Base-by-base conservation (phyloP, 148 eudicot genomes). In the Euryodendron excelsum region DNA sequence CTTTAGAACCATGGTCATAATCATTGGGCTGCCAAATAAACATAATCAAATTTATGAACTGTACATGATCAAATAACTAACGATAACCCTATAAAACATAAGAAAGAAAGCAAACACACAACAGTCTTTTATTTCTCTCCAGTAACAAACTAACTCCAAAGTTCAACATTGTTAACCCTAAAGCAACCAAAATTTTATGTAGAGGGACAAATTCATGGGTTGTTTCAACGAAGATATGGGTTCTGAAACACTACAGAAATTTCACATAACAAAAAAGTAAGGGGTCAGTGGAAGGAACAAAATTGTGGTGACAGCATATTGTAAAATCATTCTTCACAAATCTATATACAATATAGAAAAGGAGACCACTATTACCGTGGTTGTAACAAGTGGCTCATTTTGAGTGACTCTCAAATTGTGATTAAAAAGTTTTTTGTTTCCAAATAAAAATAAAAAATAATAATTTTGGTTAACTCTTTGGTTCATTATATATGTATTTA, bases 1-100 rank as follows among this genome's bases (percentile, higher is more conserved):
- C 88, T 85, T 89, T 52, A 66, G 85, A 80, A 67, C 98, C 96
- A 87, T 93, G 94, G 81, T 96, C 90, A 80, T 90, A 90, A 79
- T 81, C 94, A 86, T 96, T 96, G 69, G 99, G 93, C 99, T 96
- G 94, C 71, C 69, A 39, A 65, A 44, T 5, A 74, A 77, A 50
- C 45, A 63, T 23, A 72, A 73, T 14, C 11, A 11, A 53, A 8
- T 73, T 69, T 5, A 64, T 23, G 47, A 52, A 66, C 56, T 63
- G 21, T 18, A 45, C 31, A 58, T 17, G 44, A 77, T 30, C 25
- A 74, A 36, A 62, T 66, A 55, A 53, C 37, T 73, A 36, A 56
- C 23, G 9, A n/a, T 23, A 33, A 56, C 17, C 62, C 45, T 34
- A 21, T 14, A 20, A 74, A 45, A 63, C 39, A 25, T 45, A 0